Base-by-base conservation (phyloP, 192 early-diverging fungal genomes). In the Backusella mclennaniae region DNA sequence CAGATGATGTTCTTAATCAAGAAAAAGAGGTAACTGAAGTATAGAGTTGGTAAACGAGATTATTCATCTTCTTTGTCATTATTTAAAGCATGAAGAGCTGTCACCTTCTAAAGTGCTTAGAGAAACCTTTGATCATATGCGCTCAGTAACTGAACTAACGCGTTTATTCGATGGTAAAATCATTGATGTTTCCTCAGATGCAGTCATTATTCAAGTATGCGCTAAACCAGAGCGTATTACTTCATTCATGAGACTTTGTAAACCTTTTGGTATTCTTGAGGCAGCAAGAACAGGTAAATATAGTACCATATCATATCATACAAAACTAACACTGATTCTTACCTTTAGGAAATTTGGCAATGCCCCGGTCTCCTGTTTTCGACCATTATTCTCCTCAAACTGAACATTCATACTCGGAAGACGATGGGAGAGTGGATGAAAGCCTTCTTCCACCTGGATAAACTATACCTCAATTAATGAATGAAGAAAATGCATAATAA, bases 241-340 rank as follows among this genome's bases (percentile, higher is more conserved):
- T 83, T 89, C 96, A 5, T 97, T 99, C 85, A 83, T 99, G 69
- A 94, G 95, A 82, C 87, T 99, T 15, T 86, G 96, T 71, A 93
- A 95, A 77, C 97, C 97, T 8, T 98, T 94, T 79, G 97, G 97
- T 29, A 93, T 99, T 77, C 85, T 99, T 71, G 97, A 99, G 83
- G 95, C 93, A 1, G 91, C 95, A 35, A 89, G 96, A 75, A 96
- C 93, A 39, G 97, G 97, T 63, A 26, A 49, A 49, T 19, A n/a
- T n/a, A 49, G 19, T 17, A 44, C 17, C 15, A 44, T 44, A 4
- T 44, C 9, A 6, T 39, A 39, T 4, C 39, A 44, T 44, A 14
- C 14, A 49, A 17, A 49, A 49, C 46, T n/a, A 49, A 49, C 19
- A 1, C 46, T 41, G n/a, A 17, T 12, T 39, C 26, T 26, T 26